phyloP scores from a whole-genome alignment of 768 basidiomycete genomes.

The Auricularia auricula-judae region DNA sequence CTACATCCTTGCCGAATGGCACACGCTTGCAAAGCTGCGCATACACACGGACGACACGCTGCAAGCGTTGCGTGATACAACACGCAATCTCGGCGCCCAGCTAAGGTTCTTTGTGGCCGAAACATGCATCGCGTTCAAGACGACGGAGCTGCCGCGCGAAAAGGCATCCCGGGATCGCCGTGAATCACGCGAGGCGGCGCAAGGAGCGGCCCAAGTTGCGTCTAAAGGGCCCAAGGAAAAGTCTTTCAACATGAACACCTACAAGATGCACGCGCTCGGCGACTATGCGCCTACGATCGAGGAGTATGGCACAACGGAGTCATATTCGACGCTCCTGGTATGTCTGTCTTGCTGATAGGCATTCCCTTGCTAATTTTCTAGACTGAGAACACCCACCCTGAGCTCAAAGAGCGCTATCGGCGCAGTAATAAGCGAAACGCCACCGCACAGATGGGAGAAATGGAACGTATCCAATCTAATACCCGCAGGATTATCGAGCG shows the following conservation, averaged over 20 bases:
- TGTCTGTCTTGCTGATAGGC: background rate
- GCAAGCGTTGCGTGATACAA: conserved; percentile 15
- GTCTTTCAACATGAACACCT: background rate
- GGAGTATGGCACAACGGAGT: background rate
- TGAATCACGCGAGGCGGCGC: background rate
- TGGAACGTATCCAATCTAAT: background rate
- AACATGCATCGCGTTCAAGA: conserved; percentile 16
- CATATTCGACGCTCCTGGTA: background rate
- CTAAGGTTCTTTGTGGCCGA: conserved; percentile 13
- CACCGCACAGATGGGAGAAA: background rate
- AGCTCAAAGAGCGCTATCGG: background rate
- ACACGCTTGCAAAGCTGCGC: conserved; percentile 7
- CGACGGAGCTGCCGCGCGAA: conserved; percentile 22
- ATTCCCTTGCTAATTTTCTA: background rate
- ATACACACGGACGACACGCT: conserved; percentile 3
- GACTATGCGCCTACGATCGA: background rate
- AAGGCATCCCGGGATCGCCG: conserved; percentile 14
- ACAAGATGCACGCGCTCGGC: background rate
- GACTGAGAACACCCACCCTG: background rate
- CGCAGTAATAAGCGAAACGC: background rate
- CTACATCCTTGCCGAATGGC: conserved; percentile 15
- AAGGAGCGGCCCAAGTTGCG: background rate
- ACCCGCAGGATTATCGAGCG: background rate
- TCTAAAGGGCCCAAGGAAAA: background rate
- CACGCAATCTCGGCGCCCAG: conserved; percentile 8